A percentile compares a stretch with the other conserved stretches of the same genome.
Evolutionary conservation across 805 yeast genomes (phyloP).

Genomic region (Kazachstania bromeliacearum): DNA sequence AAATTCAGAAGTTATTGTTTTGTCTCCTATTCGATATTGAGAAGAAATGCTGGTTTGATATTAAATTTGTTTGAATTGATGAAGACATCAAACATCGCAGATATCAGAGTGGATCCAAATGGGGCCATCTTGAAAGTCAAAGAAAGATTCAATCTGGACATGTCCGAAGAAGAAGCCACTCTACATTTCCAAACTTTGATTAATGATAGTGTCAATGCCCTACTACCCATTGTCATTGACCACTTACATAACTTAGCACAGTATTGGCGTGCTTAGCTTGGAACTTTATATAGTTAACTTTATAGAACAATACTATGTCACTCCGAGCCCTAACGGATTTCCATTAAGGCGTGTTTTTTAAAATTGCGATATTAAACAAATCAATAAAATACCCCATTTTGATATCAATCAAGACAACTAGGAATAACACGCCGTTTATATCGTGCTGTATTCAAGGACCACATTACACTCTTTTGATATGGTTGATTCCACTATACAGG

Average conservation of each 20-base stretch:
- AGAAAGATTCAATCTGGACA: slow-evolving; percentile 86
- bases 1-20: slow-evolving; percentile 89
- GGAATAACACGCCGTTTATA: too few species aligned
- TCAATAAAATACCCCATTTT: too few species aligned
- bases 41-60: slow-evolving; percentile 84
- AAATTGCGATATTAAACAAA: too few species aligned
- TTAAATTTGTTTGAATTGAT: slow-evolving; percentile 85
- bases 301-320: too few species aligned
- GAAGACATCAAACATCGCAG: slow-evolving; percentile 91
- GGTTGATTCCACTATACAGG: too few species aligned
- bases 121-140: slow-evolving; percentile 85
- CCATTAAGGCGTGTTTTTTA: too few species aligned
- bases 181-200: slow-evolving; percentile 88
- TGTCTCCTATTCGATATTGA: slow-evolving; percentile 80
- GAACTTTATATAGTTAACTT: too few species aligned
- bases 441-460: too few species aligned
- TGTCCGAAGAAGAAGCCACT: slow-evolving; percentile 94
- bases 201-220: slow-evolving; percentile 88
- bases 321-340: too few species aligned
- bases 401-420: too few species aligned
- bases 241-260: slow-evolving; percentile 92
- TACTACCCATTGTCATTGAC: slow-evolving; percentile 90
- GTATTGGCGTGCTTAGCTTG: slow-evolving; percentile 87
- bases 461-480: too few species aligned
- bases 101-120: slow-evolving; percentile 71